phyloP scores from a whole-genome alignment of 2,329 filamentous ascomycete genomes.

The Colletotrichum eleusines region DNA sequence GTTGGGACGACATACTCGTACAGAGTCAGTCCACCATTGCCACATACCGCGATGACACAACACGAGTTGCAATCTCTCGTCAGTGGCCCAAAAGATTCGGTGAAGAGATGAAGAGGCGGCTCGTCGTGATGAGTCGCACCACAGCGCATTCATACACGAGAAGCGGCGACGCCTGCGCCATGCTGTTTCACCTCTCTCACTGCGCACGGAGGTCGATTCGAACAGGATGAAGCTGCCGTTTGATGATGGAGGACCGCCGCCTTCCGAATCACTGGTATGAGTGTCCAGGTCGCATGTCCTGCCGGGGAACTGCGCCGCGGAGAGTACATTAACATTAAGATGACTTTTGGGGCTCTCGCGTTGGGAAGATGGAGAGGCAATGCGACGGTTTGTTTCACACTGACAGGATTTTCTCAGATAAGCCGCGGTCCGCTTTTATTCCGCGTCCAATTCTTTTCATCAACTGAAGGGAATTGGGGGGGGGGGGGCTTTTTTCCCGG shows the following conservation, averaged over 20 bases:
- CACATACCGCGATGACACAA: not conserved
- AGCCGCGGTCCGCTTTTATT: conserved; percentile 27
- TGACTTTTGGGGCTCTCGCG: conserved; percentile 28
- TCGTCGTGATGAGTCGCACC: not conserved
- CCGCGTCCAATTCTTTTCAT: not conserved
- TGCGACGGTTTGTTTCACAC: conserved; percentile 38
- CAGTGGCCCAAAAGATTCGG: not conserved
- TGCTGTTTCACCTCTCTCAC: not conserved
- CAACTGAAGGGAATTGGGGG: too few species aligned
- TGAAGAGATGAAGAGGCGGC: not conserved
- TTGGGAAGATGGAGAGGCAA: conserved; percentile 20
- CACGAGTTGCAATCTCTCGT: not conserved
- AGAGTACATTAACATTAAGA: conserved; percentile 30
- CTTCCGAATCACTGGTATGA: not conserved
- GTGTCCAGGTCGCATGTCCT: conserved; percentile 6
- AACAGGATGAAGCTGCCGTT: conserved; percentile 9
- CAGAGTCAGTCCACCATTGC: not conserved
- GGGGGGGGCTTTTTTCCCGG: not conserved
- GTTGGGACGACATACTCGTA: conserved; percentile 25
- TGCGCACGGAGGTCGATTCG: not conserved
- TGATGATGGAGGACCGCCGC: conserved; percentile 4
- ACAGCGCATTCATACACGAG: not conserved
- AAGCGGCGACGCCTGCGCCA: not conserved
- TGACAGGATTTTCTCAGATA: conserved; percentile 38
- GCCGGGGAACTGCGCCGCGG: conserved; percentile 17